Conservation (phyloP, 768 basidiomycete species). For the Leccinum pellstonianum region DNA sequence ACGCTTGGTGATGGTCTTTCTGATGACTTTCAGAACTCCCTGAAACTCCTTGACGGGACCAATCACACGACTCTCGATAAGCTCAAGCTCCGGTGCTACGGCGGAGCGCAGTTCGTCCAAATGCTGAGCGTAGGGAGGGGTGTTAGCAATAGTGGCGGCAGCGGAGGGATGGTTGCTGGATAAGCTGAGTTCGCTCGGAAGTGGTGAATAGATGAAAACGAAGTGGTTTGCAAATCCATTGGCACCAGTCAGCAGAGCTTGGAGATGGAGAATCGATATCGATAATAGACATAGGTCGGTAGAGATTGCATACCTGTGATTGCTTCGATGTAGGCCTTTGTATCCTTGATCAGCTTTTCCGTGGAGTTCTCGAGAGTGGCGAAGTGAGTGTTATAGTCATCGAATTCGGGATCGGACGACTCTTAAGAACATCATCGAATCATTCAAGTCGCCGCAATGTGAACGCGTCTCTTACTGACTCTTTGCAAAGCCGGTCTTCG, state of each 20-base stretch:
- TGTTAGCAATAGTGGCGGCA: slow-evolving; percentile 74
- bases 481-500: slow-evolving; percentile 89
- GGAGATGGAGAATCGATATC: slow-evolving; percentile 1
- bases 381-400: slow-evolving; percentile 82
- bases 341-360: slow-evolving; percentile 91
- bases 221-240: slow-evolving; percentile 65
- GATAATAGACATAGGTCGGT: slow-evolving; percentile 1
- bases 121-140: slow-evolving; percentile 63
- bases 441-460: neutral
- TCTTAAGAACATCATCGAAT: slow-evolving; percentile 39
- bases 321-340: slow-evolving; percentile 81
- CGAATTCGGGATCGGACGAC: slow-evolving; percentile 86
- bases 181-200: slow-evolving; percentile 76
- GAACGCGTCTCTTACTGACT: slow-evolving; percentile 51
- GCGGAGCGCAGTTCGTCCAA: slow-evolving; percentile 83
- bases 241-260: slow-evolving; percentile 67
- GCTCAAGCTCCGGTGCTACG: slow-evolving; percentile 86
- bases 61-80: slow-evolving; percentile 84
- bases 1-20: slow-evolving; percentile 94
- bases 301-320: slow-evolving; percentile 53
- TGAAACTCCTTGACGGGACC: slow-evolving; percentile 90
- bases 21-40: slow-evolving; percentile 78
- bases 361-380: slow-evolving; percentile 70
- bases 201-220: slow-evolving; percentile 59
- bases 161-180: slow-evolving; percentile 76